A percentile compares a stretch with the other conserved stretches of the same genome.
Conservation (phyloP, 805 yeast genomes). For the Kregervanrija pseudodelftensis region DNA sequence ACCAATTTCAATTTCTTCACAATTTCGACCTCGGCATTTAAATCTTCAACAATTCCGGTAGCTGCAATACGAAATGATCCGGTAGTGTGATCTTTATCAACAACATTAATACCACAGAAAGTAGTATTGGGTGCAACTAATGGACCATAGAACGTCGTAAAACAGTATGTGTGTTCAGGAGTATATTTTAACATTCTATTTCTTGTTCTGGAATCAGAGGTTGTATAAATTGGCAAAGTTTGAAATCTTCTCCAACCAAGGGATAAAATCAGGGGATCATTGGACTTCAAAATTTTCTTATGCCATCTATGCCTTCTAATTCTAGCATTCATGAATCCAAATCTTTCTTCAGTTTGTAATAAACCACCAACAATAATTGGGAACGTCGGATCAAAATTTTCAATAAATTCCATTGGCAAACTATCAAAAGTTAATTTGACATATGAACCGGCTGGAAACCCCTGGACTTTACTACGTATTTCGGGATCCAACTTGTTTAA, state of each 20-base stretch:
- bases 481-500: constrained; percentile 64
- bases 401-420: constrained; percentile 85
- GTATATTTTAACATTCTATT: constrained; percentile 97
- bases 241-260: constrained; percentile 99
- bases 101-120: constrained; percentile 89
- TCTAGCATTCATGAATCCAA: constrained; percentile 88
- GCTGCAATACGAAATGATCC: constrained; percentile 94
- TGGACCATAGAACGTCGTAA: constrained; percentile 95
- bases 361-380: constrained; percentile 91
- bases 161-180: constrained; percentile 96
- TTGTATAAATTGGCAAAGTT: constrained; percentile 90
- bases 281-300: constrained; percentile 87
- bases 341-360: constrained; percentile 82
- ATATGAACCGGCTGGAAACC: constrained; percentile 88
- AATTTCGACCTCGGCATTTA: constrained; percentile 82
- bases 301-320: constrained; percentile 99
- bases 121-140: constrained; percentile 96
- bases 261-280: constrained; percentile 89
- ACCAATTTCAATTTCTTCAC: constrained; percentile 93
- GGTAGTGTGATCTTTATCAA: constrained; percentile 75
- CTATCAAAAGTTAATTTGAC: constrained; percentile 79
- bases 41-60: constrained; percentile 92
- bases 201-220: constrained; percentile 95
- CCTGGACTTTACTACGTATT: constrained; percentile 80
- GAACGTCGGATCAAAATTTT: constrained; percentile 75